Conservation (phyloP, 1,284 basidiomycete species). For the Stygiomarasmius scandens region DNA sequence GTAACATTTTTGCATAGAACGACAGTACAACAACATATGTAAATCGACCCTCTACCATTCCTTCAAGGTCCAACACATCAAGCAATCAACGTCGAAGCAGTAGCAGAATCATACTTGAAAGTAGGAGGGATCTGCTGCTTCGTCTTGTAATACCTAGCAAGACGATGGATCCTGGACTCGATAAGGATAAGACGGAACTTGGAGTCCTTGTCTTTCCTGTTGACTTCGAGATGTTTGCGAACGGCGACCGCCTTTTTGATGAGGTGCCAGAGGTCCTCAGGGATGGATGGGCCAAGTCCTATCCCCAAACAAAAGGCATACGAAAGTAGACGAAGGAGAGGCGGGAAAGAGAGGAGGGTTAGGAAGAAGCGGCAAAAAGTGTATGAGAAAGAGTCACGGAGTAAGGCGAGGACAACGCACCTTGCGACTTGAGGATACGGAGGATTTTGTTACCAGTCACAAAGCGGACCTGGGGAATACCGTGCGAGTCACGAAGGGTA, state of each 20-base stretch:
- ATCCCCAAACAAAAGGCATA: constrained; percentile 62
- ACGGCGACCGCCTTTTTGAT: constrained; percentile 99
- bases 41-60: too few relatives aligned
- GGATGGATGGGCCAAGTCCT: constrained; percentile 97
- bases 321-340: constrained; percentile 25
- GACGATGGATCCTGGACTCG: constrained; percentile 96
- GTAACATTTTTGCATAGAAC: too few relatives aligned
- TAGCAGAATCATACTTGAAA: constrained; percentile 96
- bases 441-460: constrained; percentile 99
- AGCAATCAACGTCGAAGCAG: constrained; percentile 85
- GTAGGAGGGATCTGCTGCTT: constrained; percentile 97
- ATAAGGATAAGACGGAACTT: constrained; percentile 98
- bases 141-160: constrained; percentile 96
- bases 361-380: constrained; percentile 21
- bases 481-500: constrained; percentile 96
- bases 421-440: constrained; percentile 95
- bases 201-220: constrained; percentile 98
- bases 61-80: constrained; percentile 31
- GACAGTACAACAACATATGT: too few relatives aligned
- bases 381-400: constrained; percentile 28
- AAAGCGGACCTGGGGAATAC: constrained; percentile 96
- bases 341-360: constrained; percentile 18
- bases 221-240: constrained; percentile 97
- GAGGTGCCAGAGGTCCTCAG: constrained; percentile 99
- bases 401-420: constrained; percentile 40